These are phyloP conservation scores for Sporothrix dimorphospora DNA, from an alignment of 2,329 filamentous ascomycete species.

Conservation along the genomic window DNA sequence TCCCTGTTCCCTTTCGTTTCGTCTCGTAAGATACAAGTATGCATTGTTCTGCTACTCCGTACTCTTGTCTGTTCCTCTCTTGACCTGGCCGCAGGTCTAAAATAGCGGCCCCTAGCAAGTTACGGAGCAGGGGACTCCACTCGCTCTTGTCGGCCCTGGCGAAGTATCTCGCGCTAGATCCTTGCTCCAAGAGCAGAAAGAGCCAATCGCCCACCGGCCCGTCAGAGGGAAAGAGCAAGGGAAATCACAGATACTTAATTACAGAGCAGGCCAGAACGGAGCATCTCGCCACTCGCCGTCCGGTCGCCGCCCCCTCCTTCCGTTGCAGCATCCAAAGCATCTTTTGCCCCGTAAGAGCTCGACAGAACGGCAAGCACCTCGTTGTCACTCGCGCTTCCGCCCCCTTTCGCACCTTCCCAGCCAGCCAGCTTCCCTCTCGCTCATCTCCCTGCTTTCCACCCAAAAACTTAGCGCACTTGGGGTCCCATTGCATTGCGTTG, in stretches of 20 bases:
- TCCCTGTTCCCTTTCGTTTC: background rate
- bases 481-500: background rate
- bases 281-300: background rate
- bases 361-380: background rate
- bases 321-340: background rate
- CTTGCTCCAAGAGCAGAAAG: conserved; percentile 7
- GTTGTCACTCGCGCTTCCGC: background rate
- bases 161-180: conserved; percentile 24
- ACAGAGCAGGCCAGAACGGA: background rate
- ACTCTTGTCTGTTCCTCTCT: background rate
- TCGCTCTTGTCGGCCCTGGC: conserved; percentile 19
- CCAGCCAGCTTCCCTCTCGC: background rate
- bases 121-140: conserved; percentile 16
- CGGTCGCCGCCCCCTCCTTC: background rate
- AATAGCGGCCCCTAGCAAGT: conserved; percentile 6
- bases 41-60: background rate
- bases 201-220: conserved; percentile 18
- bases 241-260: background rate
- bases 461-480: conserved; percentile 2
- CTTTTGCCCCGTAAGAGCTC: background rate
- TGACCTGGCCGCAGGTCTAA: conserved; percentile 11
- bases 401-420: background rate
- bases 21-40: too few species aligned
- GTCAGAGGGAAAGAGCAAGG: conserved; percentile 15
- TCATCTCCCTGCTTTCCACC: background rate